A percentile compares a stretch with the other conserved stretches of the same genome.
Conservation (phyloP, 139 green algal genomes). For the Marvania coccoides region DNA sequence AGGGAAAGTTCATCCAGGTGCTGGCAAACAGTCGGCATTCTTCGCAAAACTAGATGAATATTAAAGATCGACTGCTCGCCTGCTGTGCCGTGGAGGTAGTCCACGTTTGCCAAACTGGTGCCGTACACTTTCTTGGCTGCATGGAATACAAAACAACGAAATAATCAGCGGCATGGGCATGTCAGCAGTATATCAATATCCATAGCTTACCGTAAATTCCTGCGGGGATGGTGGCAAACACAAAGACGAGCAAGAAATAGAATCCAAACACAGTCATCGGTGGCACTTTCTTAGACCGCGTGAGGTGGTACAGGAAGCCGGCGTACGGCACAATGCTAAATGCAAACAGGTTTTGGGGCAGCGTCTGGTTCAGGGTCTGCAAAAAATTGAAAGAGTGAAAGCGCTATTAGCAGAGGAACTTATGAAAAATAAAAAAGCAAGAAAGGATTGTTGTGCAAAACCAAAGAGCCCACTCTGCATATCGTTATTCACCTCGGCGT, state of each 20-base stretch:
- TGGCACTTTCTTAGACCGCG: slow-evolving; percentile 48
- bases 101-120: slow-evolving; percentile 86
- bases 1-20: too few relatives aligned
- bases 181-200: not conserved
- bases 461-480: too few relatives aligned
- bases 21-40: too few relatives aligned
- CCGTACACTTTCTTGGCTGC: slow-evolving; percentile 81
- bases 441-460: not conserved
- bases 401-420: not conserved
- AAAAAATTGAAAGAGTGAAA: not conserved
- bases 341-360: slow-evolving; percentile 79
- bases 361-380: slow-evolving; percentile 30
- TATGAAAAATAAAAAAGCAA: not conserved
- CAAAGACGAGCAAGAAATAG: slow-evolving; percentile 96
- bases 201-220: slow-evolving; percentile 75
- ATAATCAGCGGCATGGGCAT: too few relatives aligned
- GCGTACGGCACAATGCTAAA: slow-evolving; percentile 84
- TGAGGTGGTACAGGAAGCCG: slow-evolving; percentile 87
- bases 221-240: slow-evolving; percentile 86
- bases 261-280: slow-evolving; percentile 77
- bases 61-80: too few relatives aligned
- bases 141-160: not conserved
- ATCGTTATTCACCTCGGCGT: not conserved
- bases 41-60: too few relatives aligned
- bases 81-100: slow-evolving; percentile 92